A percentile compares a stretch with the other conserved stretches of the same genome.
These are phyloP conservation scores for Botryosphaeria dothidea DNA, from an alignment of 2,329 filamentous ascomycete species.

Conservation along the genomic window DNA sequence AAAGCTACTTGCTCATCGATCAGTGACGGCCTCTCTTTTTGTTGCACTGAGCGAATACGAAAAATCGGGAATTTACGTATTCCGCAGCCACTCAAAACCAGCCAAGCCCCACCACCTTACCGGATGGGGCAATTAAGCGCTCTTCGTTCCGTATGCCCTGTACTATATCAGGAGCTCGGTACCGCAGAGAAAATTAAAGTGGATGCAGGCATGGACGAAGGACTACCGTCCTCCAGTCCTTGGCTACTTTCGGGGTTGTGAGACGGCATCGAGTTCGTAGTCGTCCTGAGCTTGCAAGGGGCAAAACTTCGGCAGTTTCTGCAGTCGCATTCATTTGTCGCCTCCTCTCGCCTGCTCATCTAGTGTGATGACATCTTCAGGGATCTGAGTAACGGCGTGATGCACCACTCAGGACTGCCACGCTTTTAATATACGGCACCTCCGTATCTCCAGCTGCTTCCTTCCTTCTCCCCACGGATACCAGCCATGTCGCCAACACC, in stretches of 20 bases:
- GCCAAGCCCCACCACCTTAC: not conserved
- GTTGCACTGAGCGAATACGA: not conserved
- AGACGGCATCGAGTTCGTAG: too few relatives aligned
- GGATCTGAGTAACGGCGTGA: not conserved
- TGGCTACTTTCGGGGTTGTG: too few relatives aligned
- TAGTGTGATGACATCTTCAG: not conserved
- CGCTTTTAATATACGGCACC: not conserved
- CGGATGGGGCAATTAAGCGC: not conserved
- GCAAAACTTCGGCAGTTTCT: not conserved
- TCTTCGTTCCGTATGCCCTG: not conserved
- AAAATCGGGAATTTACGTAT: slow-evolving; percentile 6
- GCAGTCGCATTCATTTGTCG: not conserved
- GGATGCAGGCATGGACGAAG: not conserved
- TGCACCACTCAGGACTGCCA: not conserved
- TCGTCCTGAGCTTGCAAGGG: not conserved
- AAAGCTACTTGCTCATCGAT: too few relatives aligned
- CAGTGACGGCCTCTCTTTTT: not conserved
- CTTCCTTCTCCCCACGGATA: too few relatives aligned
- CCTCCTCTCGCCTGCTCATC: too few relatives aligned
- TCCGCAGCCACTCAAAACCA: not conserved
- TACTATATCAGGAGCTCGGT: not conserved
- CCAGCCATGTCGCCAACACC: not conserved
- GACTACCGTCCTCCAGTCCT: not conserved
- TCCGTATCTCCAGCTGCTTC: not conserved
- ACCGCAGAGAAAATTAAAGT: not conserved